Evolutionary conservation across 2,329 filamentous ascomycete genomes (phyloP), one percentile per base, ranked within the genome.

Genomic region (Diaporthe citri): DNA sequence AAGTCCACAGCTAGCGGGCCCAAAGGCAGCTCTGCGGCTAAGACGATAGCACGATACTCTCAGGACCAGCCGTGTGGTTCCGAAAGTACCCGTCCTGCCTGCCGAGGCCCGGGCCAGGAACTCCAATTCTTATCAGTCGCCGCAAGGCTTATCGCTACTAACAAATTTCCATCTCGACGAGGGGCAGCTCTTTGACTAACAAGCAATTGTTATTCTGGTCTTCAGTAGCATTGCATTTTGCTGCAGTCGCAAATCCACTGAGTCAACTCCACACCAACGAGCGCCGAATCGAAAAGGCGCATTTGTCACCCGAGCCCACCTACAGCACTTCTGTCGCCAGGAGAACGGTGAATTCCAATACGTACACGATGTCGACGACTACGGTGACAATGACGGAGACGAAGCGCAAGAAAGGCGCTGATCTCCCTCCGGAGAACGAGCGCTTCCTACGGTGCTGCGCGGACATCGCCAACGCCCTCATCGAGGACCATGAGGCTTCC

Each of bases 391-490:
- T 85, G 36, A 88, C 84, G 76, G 91, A 94, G 88, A 91, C 93
- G 78, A 92, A 89, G 55, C 93, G 92, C 79, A 97, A 95, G 84
- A 93, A 89, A 81, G 84, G 91, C 80, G 86, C 90, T 79, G 95
- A 96, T 79, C 89, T 98, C 17, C 90, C 95, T 2, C 95, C 97
- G 36, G 97, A 99, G 85, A 98, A 96, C 85, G 97, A 99, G 86
- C 93, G 97, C 71, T 98, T 94, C 83, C 91, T 98, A 84, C 92
- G 95, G 83, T 97, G 95, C 80, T 99, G 97, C 84, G 96, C 96
- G 77, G 97, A 99, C 80, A 96, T 99, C 81, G 96, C 96, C 71
- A 97, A 95, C 82, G 94, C 93, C 72, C 90, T 99, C 64, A 98
- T 99, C 80, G 95, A 98, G 82, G 96, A 98, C 81, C 95, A 97